Evolutionary conservation across 176 grass and related monocot genomes (phyloP), one percentile per base, ranked within the genome.

Genomic region (Rhynchospora tenuis): DNA sequence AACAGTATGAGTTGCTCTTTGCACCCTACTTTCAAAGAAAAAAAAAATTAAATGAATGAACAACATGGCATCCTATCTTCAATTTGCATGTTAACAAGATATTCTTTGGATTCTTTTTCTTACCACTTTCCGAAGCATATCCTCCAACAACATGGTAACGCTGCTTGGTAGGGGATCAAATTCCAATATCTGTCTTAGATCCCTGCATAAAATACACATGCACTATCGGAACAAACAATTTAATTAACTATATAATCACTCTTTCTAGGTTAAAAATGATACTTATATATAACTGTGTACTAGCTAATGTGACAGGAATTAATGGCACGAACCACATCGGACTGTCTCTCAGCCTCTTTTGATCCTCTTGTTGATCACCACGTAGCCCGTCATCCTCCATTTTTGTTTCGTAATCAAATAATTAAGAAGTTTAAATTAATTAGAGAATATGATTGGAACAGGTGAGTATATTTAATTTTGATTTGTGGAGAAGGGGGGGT

Each of bases 181-280:
- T 11, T 5, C 59, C 19, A 63, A 23, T 12, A 45, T 46, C 78
- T 62, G 55, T 63, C 38, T 46, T 81, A 81, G 5, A 43, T 44
- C 78, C 78, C 78, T 81, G 63, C 74, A 78, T 15, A 23, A 60
- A 33, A 80, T 57, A 20, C 14, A 82, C 20, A 66, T 46, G 22
- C n/a, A 82, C 4, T 22, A 26, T 48, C 52, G 12, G 3, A 82
- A 45, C 10, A 66, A 9, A 19, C 33, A 4, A 38, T 38, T 38
- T 38, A 38, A 38, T 9, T 24, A 45, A 24, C n/a, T 20, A 29
- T 19, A 52, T 19, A 7, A 66, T 63, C 13, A 13, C 42, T 13
- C 27, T 63, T 63, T 80, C 57, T 38, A 61, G 43, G 17, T 45
- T 45, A 59, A 63, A 63, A 63, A 42, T 38, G 33, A 38, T 38